Percentiles rank a stretch among this genome's conserved stretches.
Evolutionary conservation across 2,329 filamentous ascomycete species (phyloP).

Genomic region (Alternaria sp.): DNA sequence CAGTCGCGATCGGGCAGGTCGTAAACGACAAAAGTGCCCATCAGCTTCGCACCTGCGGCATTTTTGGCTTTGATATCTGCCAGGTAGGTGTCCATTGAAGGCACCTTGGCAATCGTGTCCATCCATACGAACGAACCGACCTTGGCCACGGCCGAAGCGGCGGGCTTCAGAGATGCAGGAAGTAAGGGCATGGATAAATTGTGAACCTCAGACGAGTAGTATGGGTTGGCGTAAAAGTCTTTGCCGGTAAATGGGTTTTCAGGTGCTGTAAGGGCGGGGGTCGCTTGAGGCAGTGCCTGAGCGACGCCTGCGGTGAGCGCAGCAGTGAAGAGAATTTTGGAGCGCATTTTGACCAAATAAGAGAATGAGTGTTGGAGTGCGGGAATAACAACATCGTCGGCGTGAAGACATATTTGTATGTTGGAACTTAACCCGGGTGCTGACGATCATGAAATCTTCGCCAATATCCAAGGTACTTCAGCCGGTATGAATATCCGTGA

Average conservation of each 20-base stretch:
- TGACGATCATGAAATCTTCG: conserved; percentile 22
- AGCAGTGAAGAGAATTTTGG: conserved; percentile 29
- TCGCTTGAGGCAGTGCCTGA: conserved; percentile 36
- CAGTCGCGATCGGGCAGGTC: conserved; percentile 71
- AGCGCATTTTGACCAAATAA: conserved; percentile 26
- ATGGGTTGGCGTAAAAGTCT: conserved; percentile 61
- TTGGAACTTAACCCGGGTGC: conserved; percentile 7
- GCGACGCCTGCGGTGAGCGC: conserved; percentile 34
- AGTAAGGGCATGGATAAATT: conserved; percentile 69
- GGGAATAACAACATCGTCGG: conserved; percentile 2
- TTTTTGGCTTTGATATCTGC: conserved; percentile 59
- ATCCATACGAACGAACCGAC: conserved; percentile 64
- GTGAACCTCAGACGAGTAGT: conserved; percentile 63
- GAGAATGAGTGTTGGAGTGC: conserved; percentile 12
- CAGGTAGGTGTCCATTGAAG: conserved; percentile 59
- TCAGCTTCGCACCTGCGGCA: conserved; percentile 58
- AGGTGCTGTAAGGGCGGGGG: conserved; percentile 25
- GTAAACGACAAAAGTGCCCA: conserved; percentile 67
- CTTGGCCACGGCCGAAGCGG: conserved; percentile 59
- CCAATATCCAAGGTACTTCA: conserved; percentile 30
- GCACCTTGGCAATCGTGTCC: conserved; percentile 61
- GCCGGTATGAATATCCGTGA: conserved; percentile 27
- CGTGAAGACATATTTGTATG: conserved; percentile 28
- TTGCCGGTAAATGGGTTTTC: conserved; percentile 63
- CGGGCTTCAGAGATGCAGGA: conserved; percentile 62